Base-by-base conservation (phyloP, 192 early-diverging fungal genomes). In the Entomortierella lignicola region DNA sequence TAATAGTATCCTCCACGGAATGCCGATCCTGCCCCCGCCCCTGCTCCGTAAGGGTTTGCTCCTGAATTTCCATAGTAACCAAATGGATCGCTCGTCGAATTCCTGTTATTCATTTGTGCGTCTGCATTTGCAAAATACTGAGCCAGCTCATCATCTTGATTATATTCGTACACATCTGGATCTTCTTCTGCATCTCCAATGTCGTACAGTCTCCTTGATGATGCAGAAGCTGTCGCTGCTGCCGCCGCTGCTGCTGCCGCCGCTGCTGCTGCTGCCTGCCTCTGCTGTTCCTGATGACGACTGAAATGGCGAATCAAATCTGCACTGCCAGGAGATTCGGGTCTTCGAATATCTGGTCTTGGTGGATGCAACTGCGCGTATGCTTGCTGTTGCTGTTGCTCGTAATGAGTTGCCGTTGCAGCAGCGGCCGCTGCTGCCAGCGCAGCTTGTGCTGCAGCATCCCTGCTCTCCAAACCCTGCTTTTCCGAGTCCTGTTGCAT, bases 61-160 rank as follows among this genome's bases (percentile, higher is more conserved):
- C 15, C 15, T 20, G 43, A 1, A 1, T 26, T 37, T 1, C 47
- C 39, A 59, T 57, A 26, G 30, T 62, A 54, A 20, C 30, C 60
- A 27, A 63, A 59, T 27, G 26, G 32, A 39, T 60, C 56, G 18
- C 34, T 21, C 4, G 50, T 26, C 17, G 61, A 4, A 12, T 37
- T 29, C 21, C 48, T 39, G 41, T 44, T 59, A 8, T 29, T 41
- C 2, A 65, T 66, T 2, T 25, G 37, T 26, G 60, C 62, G 27
- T 79, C 74, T 6, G 66, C 59, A 18, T 79, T 67, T 27, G 74
- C 74, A 59, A 79, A 79, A 61, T 69, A 79, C 62, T 70, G 74
- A 65, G 74, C 62, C 39, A 79, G 74, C 67, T 70, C 74, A 65
- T 79, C 74, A 47, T 79, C 74, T 59, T 79, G 74, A 52, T 60